These are phyloP conservation scores for Scheffersomyces coipomensis DNA, from an alignment of 805 yeast species.

Conservation along the genomic window DNA sequence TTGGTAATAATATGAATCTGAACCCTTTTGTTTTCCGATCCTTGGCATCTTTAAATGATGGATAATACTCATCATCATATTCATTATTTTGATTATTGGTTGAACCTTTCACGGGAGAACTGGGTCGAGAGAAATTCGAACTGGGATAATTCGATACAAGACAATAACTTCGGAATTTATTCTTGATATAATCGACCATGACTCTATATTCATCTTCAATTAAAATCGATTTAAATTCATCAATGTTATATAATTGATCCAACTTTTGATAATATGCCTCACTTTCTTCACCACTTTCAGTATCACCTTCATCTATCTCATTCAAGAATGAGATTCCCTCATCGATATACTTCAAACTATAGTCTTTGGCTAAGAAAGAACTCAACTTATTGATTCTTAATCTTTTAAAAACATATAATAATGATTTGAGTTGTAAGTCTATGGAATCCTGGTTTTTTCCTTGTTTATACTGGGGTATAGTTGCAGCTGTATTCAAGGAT, in stretches of 20 bases:
- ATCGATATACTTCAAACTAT: conserved; percentile 15
- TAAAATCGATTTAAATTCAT: conserved; percentile 40
- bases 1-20: conserved; percentile 20
- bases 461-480: conserved; percentile 7
- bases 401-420: conserved; percentile 57
- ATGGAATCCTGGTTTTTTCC: conserved; percentile 42
- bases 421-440: conserved; percentile 60
- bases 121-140: conserved; percentile 15
- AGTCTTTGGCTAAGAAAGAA: conserved; percentile 33
- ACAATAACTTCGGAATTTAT: conserved; percentile 62
- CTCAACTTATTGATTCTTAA: conserved; percentile 42
- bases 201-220: conserved; percentile 62
- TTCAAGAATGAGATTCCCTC: background rate
- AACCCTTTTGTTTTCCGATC: conserved; percentile 18
- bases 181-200: conserved; percentile 63
- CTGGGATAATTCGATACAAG: conserved; percentile 52
- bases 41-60: conserved; percentile 20
- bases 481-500: background rate
- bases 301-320: background rate
- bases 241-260: conserved; percentile 54
- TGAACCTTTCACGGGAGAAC: conserved; percentile 16
- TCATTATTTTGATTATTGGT: background rate
- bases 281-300: background rate
- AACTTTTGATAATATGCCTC: conserved; percentile 30
- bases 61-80: conserved; percentile 10